phyloP scores from a whole-genome alignment of 2,329 filamentous ascomycete genomes.

The Aspergillus pseudonomiae region DNA sequence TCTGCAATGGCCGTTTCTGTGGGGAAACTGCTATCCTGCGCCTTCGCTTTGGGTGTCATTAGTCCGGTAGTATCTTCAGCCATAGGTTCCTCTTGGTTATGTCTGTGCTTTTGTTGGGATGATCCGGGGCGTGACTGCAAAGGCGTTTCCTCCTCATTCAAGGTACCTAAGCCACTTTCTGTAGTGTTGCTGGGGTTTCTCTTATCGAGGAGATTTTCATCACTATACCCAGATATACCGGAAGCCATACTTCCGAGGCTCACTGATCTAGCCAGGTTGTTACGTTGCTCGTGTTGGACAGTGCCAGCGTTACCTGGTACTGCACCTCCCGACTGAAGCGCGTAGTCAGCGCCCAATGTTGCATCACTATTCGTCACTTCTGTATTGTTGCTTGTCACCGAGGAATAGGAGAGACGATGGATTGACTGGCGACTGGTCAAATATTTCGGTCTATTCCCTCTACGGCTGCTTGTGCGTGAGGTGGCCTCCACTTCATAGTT shows the following conservation, averaged over 20 bases:
- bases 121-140: slow-evolving; percentile 40
- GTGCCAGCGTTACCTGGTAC: slow-evolving; percentile 51
- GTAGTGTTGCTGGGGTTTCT: slow-evolving; percentile 43
- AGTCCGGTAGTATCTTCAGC: slow-evolving; percentile 53
- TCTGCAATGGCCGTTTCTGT: slow-evolving; percentile 88
- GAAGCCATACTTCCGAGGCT: slow-evolving; percentile 91
- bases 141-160: slow-evolving; percentile 61
- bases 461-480: slow-evolving; percentile 30
- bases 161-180: slow-evolving; percentile 56
- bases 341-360: slow-evolving; percentile 77
- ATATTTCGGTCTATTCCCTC: slow-evolving; percentile 57
- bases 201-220: slow-evolving; percentile 49
- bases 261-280: slow-evolving; percentile 69
- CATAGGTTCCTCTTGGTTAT: slow-evolving; percentile 34
- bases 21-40: slow-evolving; percentile 62
- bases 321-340: slow-evolving; percentile 79
- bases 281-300: slow-evolving; percentile 34
- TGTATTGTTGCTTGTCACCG: slow-evolving; percentile 56
- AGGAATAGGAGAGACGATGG: slow-evolving; percentile 62
- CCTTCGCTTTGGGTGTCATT: slow-evolving; percentile 70
- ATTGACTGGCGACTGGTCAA: slow-evolving; percentile 59
- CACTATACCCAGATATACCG: slow-evolving; percentile 62
- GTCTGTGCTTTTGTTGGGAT: slow-evolving; percentile 29
- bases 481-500: slow-evolving; percentile 26
- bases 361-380: slow-evolving; percentile 70